Evolutionary conservation across 768 basidiomycete genomes (phyloP), one percentile per base, ranked within the genome.

Genomic region (Mycena chlorophos): DNA sequence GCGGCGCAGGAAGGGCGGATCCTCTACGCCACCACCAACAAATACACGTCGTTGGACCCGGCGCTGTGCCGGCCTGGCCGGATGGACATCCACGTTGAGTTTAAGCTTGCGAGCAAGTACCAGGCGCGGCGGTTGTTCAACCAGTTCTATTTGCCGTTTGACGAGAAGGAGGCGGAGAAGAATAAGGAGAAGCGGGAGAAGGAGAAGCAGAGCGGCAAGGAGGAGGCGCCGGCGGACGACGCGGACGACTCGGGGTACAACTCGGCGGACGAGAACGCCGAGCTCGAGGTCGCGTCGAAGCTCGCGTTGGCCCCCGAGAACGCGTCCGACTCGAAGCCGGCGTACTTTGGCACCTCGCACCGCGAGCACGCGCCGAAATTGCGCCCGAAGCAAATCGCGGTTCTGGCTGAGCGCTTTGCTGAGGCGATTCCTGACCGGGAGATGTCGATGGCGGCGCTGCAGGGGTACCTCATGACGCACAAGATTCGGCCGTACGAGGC

Each of bases 1-100:
- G 84, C 80, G 3, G 89, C 90, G 1, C 85, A 87, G 63, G 89
- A 92, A 71, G 90, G 89, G n/a, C 86, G 90, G 1, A 80, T 92
- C 26, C 74, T 89, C 5, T 89, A 88, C 50, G 89, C 89, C 3
- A 90, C 88, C 3, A 89, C 88, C 1, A 91, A 92, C 73, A 83
- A 86, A 60, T 88, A 86, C 68, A 65, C 69, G 6, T 72, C 81
- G 1, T 82, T 93, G 25, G 90, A 91, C 62, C 78, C 87, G 2
- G 91, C 90, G 1, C 77, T 92, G 23, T 82, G 80, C 63, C 83
- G 90, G 37, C 86, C 89, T 1, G 90, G 91, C 23, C 84, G 90
- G 13, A 86, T 92, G 83, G 89, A 92, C 65, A 65, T 91, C 19
- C 87, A 89, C 62, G 72, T 92, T 55, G 85, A 90, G 65, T 91